These are phyloP conservation scores for Gnetum montanum DNA, from an alignment of 75 land plant species.

Conservation along the genomic window DNA sequence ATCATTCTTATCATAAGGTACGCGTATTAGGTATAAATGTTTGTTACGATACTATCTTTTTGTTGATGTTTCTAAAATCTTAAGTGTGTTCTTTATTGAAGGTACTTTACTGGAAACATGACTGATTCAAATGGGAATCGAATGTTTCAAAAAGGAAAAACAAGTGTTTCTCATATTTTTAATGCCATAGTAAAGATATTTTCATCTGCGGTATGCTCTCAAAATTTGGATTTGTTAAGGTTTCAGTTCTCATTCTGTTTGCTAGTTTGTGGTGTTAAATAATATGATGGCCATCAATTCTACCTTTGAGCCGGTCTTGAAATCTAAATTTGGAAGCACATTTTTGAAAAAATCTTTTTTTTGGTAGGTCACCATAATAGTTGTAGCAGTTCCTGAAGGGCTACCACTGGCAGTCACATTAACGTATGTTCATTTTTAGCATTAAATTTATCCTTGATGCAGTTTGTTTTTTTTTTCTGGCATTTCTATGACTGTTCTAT, in stretches of 20 bases:
- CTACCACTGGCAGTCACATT: slow-evolving; percentile 87
- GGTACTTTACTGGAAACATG: slow-evolving; percentile 53
- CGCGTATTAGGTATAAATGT: neutral
- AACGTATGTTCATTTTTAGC: slow-evolving; percentile 39
- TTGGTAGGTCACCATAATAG: slow-evolving; percentile 83
- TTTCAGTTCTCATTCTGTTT: neutral
- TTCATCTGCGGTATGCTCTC: slow-evolving; percentile 57
- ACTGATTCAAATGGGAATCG: slow-evolving; percentile 15
- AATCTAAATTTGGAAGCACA: neutral
- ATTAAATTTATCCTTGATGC: neutral
- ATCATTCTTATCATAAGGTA: slow-evolving; percentile 20
- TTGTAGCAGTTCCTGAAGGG: slow-evolving; percentile 91
- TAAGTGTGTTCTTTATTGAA: neutral
- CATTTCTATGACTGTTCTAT: neutral
- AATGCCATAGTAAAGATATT: slow-evolving; percentile 41
- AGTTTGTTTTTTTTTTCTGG: neutral
- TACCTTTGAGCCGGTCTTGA: neutral
- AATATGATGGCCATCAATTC: neutral
- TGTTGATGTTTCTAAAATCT: neutral
- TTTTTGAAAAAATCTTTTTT: neutral
- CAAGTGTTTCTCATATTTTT: slow-evolving; percentile 22
- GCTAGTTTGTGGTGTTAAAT: neutral
- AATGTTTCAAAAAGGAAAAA: slow-evolving; percentile 27
- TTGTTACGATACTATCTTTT: neutral
- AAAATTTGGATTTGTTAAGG: neutral